These are phyloP conservation scores for Fomitopsis palustris DNA, from an alignment of 1,284 basidiomycete species.

Conservation along the genomic window DNA sequence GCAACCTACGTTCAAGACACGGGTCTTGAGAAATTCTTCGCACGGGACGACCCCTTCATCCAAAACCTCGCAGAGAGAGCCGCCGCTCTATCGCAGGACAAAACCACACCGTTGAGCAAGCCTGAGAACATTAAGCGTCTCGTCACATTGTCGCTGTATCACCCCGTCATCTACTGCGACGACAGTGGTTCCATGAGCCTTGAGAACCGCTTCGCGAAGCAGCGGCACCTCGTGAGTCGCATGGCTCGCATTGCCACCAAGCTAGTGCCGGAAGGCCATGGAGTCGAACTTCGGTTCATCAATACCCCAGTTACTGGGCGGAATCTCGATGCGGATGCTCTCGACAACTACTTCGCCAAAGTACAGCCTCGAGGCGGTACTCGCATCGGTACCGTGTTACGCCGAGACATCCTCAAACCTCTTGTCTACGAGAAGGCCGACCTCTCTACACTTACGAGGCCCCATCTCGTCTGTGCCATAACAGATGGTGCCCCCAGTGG, in stretches of 20 bases:
- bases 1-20: background rate
- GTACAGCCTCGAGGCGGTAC: constrained; percentile 1
- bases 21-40: constrained; percentile 7
- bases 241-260: constrained; percentile 6
- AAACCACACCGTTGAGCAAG: background rate
- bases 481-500: constrained; percentile 1
- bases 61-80: constrained; percentile 1
- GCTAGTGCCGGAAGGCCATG: constrained; percentile 3
- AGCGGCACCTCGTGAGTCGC: constrained; percentile 5
- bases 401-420: constrained; percentile 3
- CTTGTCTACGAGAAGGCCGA: constrained; percentile 4
- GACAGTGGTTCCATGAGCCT: constrained; percentile 7
- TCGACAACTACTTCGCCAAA: background rate
- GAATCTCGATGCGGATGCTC: background rate
- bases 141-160: constrained; percentile 6
- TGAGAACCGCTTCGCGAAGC: constrained; percentile 3
- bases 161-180: constrained; percentile 8
- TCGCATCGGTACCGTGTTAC: background rate
- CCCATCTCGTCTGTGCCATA: constrained; percentile 4
- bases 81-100: background rate
- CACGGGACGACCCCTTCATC: constrained; percentile 2
- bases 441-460: background rate
- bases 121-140: constrained; percentile 7
- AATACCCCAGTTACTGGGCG: background rate
- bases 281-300: constrained; percentile 9